Evolutionary conservation across 306 rosid genomes (phyloP).

Genomic region (Hippophae tibetana): DNA sequence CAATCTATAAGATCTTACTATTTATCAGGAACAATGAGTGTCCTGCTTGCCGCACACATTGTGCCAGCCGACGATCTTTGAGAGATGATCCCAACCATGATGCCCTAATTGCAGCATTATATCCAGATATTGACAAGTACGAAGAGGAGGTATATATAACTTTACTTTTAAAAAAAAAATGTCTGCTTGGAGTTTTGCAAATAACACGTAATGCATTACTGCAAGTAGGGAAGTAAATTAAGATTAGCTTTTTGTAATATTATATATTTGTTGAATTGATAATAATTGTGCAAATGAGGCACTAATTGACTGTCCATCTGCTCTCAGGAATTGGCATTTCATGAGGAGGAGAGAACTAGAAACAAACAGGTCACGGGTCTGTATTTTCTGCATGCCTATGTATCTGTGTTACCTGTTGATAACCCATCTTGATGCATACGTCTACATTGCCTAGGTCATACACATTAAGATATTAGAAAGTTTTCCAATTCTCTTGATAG

Average conservation of each 20-base stretch:
- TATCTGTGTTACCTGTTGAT: not conserved
- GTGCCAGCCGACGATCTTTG: slow-evolving; percentile 96
- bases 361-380: slow-evolving; percentile 70
- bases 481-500: slow-evolving; percentile 1
- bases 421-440: not conserved
- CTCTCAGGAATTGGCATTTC: slow-evolving; percentile 79
- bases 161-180: slow-evolving; percentile 3
- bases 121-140: slow-evolving; percentile 92
- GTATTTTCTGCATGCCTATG: not conserved
- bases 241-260: no score
- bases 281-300: slow-evolving; percentile 10
- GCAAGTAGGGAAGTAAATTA: no score
- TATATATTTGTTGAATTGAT: not conserved
- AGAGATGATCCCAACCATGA: slow-evolving; percentile 97
- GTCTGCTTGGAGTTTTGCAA: not conserved
- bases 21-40: slow-evolving; percentile 80
- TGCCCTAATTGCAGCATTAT: slow-evolving; percentile 64
- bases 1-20: not conserved
- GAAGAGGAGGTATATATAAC: slow-evolving; percentile 71
- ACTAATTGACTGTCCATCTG: slow-evolving; percentile 18
- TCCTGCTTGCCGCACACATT: slow-evolving; percentile 96
- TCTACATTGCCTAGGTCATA: not conserved
- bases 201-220: no score
- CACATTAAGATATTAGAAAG: not conserved
- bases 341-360: slow-evolving; percentile 85